Base-by-base conservation (phyloP, 2,329 filamentous ascomycete genomes). In the Alternaria solani region DNA sequence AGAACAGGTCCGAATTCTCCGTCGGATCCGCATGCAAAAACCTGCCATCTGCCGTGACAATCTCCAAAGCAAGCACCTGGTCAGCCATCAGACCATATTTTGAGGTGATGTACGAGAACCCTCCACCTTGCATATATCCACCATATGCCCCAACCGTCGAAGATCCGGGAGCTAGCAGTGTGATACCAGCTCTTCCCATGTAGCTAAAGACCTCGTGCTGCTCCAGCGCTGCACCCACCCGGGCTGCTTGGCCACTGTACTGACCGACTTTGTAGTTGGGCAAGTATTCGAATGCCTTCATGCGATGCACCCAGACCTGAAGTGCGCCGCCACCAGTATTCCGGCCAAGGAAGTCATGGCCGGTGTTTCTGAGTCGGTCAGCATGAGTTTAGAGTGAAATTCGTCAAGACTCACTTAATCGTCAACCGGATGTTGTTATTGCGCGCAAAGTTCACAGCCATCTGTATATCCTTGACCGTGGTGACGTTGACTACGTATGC, bases 91-190 rank as follows among this genome's bases (percentile, higher is more conserved):
- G 59, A 6, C 71, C 74, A 62, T 82, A 82, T 47, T 81, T 75
- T 30, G 79, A 79, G 3, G 81, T 81, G 8, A 84, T 81, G 16
- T 66, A 66, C 16, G 81, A 82, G 72, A 87, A 84, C 0, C 86
- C 86, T 18, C 84, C 86, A 3, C 84, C 85, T 28, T 74, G 72
- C 60, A 76, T 73, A 61, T 66, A 80, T 2, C 79, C 72, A 12
- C 70, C 72, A 43, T 59, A 80, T 65, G 83, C 76, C 23, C 85
- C 85, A 12, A 88, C 83, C 2, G 81, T 83, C 2, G 69, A 51
- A 9, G 66, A 67, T 16, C 70, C 69, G 3, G 70, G 68, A 11
- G 63, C 60, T 16, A 70, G 9, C 18, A 71, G 39, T 4, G 71
- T 75, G 7, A 74, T 67, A 26, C 67, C 67, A 42, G 59, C 43